Evolutionary conservation across 2,329 filamentous ascomycete genomes (phyloP).

Genomic region (Alternaria panax): DNA sequence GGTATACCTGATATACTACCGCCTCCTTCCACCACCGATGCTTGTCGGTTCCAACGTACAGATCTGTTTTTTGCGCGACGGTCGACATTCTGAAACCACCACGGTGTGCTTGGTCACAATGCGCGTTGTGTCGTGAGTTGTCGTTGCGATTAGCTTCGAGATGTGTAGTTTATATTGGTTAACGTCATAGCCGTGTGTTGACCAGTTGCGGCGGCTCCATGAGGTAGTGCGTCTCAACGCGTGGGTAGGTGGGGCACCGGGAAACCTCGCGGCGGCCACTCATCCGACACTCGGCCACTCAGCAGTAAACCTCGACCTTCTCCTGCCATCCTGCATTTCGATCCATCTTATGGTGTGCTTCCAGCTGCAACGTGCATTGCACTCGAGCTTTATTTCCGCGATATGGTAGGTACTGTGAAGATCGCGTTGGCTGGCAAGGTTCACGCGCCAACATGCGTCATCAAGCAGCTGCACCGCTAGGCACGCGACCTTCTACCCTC

Average conservation of each 20-base stretch:
- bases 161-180: conserved; percentile 1
- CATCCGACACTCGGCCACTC: conserved; percentile 10
- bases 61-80: conserved; percentile 23
- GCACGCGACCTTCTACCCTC: conserved; percentile 12
- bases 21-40: conserved; percentile 67
- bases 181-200: conserved; percentile 13
- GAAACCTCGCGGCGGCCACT: not conserved
- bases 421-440: conserved; percentile 4
- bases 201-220: conserved; percentile 3
- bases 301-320: not conserved
- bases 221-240: conserved; percentile 6
- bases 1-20: conserved; percentile 61
- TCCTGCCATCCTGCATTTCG: not conserved
- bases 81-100: conserved; percentile 6
- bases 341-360: not conserved
- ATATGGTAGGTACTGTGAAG: not conserved
- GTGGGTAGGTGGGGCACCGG: conserved; percentile 7
- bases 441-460: conserved; percentile 10
- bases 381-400: not conserved
- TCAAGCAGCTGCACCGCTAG: not conserved
- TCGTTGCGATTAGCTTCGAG: not conserved
- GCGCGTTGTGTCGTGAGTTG: not conserved
- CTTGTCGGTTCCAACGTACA: conserved; percentile 45
- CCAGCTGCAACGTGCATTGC: not conserved
- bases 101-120: not conserved